Conservation (phyloP, 306 rosid species). For the Cyclanthera cordifolia region DNA sequence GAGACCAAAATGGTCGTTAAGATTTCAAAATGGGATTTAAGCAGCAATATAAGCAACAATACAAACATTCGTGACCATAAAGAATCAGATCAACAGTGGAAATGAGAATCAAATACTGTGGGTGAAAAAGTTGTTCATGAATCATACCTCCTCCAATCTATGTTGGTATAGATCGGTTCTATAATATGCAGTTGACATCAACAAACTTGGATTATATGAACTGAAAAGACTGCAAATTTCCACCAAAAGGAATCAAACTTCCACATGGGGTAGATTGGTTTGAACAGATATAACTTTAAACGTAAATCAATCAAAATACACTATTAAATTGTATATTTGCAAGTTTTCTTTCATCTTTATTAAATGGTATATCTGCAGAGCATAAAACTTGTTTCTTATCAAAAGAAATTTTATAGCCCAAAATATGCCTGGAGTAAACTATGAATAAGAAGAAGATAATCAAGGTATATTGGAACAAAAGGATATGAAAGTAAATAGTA, state of each 20-base stretch:
- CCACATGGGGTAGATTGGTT: neutral
- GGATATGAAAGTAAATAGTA: neutral
- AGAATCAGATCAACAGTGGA: neutral
- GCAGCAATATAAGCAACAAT: neutral
- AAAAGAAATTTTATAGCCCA: neutral
- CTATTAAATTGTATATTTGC: neutral
- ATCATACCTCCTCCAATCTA: conserved; percentile 67
- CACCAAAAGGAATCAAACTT: conserved; percentile 10
- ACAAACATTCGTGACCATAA: neutral
- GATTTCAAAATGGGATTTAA: no score
- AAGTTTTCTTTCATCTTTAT: no score
- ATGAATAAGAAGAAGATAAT: neutral
- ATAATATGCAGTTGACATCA: conserved; percentile 86
- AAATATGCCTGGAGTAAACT: neutral
- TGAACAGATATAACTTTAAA: neutral
- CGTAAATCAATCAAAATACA: neutral
- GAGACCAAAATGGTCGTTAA: neutral
- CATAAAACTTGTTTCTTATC: neutral
- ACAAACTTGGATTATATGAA: conserved; percentile 63
- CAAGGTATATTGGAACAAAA: neutral
- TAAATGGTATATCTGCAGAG: neutral
- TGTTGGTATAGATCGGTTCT: conserved; percentile 75
- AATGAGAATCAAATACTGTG: neutral
- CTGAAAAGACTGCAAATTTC: conserved; percentile 60
- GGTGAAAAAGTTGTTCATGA: neutral